Evolutionary conservation across 2,329 filamentous ascomycete genomes (phyloP).

Genomic region (Diaporthe nobilis): DNA sequence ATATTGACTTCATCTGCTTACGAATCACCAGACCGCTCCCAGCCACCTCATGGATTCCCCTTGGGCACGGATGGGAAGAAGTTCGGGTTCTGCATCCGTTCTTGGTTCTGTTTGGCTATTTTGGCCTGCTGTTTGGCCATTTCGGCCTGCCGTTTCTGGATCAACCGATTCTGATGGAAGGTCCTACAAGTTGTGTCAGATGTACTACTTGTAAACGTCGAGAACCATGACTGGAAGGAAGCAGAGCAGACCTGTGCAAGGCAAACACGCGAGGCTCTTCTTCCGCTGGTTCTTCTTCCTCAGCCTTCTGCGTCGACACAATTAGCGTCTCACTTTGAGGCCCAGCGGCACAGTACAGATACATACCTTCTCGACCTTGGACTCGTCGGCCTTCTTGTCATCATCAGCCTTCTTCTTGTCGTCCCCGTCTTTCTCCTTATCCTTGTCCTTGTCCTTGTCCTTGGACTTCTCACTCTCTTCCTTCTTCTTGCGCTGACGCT

Average conservation of each 20-base stretch:
- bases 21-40: not conserved
- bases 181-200: constrained; percentile 63
- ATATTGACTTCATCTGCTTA: constrained; percentile 44
- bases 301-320: constrained; percentile 57
- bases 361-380: constrained; percentile 49
- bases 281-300: constrained; percentile 59
- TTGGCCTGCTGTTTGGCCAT: constrained; percentile 72
- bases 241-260: constrained; percentile 76
- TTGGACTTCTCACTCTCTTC: constrained; percentile 70
- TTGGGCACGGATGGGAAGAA: constrained; percentile 90
- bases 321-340: constrained; percentile 49
- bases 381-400: constrained; percentile 53
- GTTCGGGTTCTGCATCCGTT: constrained; percentile 82
- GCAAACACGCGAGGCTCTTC: constrained; percentile 86
- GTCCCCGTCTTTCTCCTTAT: constrained; percentile 55
- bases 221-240: constrained; percentile 41
- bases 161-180: constrained; percentile 89
- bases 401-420: constrained; percentile 58
- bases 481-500: constrained; percentile 77
- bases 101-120: constrained; percentile 80
- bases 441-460: constrained; percentile 61
- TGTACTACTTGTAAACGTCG: not conserved
- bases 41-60: constrained; percentile 58
- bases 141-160: constrained; percentile 84
- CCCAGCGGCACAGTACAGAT: constrained; percentile 9